Percentiles rank a stretch among this genome's conserved stretches.
Conservation (phyloP, 192 early-diverging fungal species). For the Rhizophagus clarus region DNA sequence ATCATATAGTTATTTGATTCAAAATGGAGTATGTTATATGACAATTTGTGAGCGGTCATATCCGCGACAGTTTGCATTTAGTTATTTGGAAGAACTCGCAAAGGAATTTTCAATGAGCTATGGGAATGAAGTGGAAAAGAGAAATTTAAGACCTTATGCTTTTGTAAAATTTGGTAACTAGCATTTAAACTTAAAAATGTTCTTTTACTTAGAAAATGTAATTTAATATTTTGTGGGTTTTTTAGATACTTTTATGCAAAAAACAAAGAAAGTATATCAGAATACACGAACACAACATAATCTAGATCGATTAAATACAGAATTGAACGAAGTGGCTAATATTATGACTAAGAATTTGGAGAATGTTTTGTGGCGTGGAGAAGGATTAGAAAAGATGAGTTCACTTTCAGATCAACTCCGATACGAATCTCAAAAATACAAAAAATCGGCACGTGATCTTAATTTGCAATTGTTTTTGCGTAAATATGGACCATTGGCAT, state of each 20-base stretch:
- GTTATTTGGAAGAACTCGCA: conserved; percentile 92
- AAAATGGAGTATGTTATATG: conserved; percentile 92
- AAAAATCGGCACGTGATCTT: conserved; percentile 82
- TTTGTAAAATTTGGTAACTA: conserved; percentile 92
- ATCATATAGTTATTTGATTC: conserved; percentile 83
- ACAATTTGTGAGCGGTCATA: conserved; percentile 93
- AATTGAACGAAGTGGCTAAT: conserved; percentile 92
- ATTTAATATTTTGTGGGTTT: neutral
- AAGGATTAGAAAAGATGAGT: conserved; percentile 66
- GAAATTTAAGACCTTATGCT: conserved; percentile 89
- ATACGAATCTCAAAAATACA: conserved; percentile 64
- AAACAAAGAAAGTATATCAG: conserved; percentile 95
- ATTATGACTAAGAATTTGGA: conserved; percentile 99
- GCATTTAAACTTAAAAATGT: neutral
- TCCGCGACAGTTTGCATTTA: conserved; percentile 91
- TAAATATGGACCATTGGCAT: conserved; percentile 89
- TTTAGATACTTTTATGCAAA: conserved; percentile 96
- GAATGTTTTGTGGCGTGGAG: conserved; percentile 90
- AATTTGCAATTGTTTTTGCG: conserved; percentile 90
- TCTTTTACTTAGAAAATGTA: neutral
- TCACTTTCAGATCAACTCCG: conserved; percentile 43
- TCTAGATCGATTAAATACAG: conserved; percentile 91
- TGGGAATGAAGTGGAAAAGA: conserved; percentile 83
- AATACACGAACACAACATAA: conserved; percentile 93
- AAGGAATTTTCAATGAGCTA: conserved; percentile 94